Evolutionary conservation across 1,284 basidiomycete species (phyloP), one percentile per base, ranked within the genome.

Genomic region (Rhodotorula sp.): DNA sequence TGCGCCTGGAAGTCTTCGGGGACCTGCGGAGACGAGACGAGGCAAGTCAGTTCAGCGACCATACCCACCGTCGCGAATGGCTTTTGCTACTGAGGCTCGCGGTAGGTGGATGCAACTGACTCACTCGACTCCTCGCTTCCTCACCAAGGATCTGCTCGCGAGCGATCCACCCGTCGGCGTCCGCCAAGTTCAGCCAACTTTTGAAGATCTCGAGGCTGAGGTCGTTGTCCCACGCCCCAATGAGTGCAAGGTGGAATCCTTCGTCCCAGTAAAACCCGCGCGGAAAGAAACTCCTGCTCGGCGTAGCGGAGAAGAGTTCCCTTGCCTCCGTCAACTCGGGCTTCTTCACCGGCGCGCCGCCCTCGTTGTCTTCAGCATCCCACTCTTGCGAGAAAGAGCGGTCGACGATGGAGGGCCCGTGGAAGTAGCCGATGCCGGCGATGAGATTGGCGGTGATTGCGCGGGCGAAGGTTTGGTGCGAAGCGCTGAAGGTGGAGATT

Each of bases 201-300:
- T 88, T 88, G 54, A 97, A 82, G 67, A 97, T 95, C 78, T 93
- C 90, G 34, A 96, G 84, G 76, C 91, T 90, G 70, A 96, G 86
- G 76, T 92, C 91, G 70, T 90, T 92, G 78, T 97, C 94, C 90
- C 90, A 95, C 74, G 88, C 87, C 29, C 91, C 92, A 56, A 97
- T 91, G 76, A 94, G 89, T 52, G 92, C 82, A 44, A 96, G 81
- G 80, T 97, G 94, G 84, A 97, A 97, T 2, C 94, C 94, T 81
- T 97, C 94, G 78, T 97, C 94, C 91, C 94, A 97, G 80, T 97
- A 97, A 80, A 97, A 97, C 30, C 94, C 94, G 79, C 94, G 85
- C 2, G 94, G 94, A 84, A 97, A 97, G 83, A 96, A 94, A 75
- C 91, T 93, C 59, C 94, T 85, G 79, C 92, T 94, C 2, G 94